Evolutionary conservation across 2,329 filamentous ascomycete genomes (phyloP), one percentile per base, ranked within the genome.

Genomic region (Aspergillus intermedius): DNA sequence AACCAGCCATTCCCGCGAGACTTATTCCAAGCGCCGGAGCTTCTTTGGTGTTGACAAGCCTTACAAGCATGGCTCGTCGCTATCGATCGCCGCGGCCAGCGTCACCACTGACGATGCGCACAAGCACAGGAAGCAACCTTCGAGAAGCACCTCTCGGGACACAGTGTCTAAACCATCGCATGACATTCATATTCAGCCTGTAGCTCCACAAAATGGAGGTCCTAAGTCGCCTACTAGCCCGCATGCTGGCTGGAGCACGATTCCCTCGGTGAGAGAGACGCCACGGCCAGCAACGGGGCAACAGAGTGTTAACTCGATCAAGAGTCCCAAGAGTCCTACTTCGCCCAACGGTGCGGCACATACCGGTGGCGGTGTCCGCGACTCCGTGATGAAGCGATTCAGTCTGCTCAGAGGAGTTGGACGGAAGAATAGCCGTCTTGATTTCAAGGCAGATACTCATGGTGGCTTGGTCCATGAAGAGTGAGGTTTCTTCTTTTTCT

Each of bases 371-470:
- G 65, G 62, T 21, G 62, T 67, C 60, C 79, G 79, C 46, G 80
- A 79, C 32, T 86, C 83, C 49, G 80, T 94, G 56, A 82, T 84
- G 70, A 91, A 89, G 72, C 74, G 89, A 61, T 75, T 94, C 56
- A 93, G 87, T 65, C 74, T 90, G 60, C 74, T 94, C 61, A 87
- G 86, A 65, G 65, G 65, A 7, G 76, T 90, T 45, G 84, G 86
- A 25, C 84, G 83, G 65, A 88, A 87, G 71, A 74, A 73, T 42
- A 82, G 78, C 62, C 84, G 81, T 65, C 72, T 61, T 50, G 77
- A 73, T 63, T 74, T 70, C 32, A 59, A 63, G 51, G 60, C 65
- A 28, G 61, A 60, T 30, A 28, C 52, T 10, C 55, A 60, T 42
- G 60, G 61, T 13, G 57, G 59, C 40, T 51, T 57, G 15, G 49